These are phyloP conservation scores for Zygotorulaspora florentina DNA, from an alignment of 805 yeast species.

Conservation along the genomic window DNA sequence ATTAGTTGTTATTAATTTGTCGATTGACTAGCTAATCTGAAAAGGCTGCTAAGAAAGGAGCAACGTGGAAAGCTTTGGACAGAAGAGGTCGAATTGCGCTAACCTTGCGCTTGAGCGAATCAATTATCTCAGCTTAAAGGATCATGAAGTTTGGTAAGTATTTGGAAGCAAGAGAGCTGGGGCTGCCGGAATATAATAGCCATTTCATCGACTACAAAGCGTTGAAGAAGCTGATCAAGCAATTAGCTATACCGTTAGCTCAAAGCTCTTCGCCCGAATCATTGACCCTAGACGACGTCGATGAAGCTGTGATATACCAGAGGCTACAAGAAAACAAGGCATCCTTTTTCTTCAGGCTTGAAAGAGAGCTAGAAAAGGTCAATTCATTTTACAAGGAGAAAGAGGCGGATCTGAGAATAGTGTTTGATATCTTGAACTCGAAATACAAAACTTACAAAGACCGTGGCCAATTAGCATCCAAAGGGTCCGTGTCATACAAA, in stretches of 20 bases:
- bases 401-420: constrained; percentile 78
- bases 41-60: neutral
- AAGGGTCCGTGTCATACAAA: constrained; percentile 70
- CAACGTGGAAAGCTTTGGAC: neutral
- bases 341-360: constrained; percentile 78
- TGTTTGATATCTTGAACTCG: constrained; percentile 69
- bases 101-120: neutral
- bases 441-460: constrained; percentile 53
- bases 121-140: neutral
- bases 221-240: constrained; percentile 84
- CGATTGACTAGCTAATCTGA: neutral
- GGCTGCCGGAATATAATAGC: constrained; percentile 90
- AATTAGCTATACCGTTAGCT: constrained; percentile 51
- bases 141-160: constrained; percentile 89
- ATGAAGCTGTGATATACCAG: constrained; percentile 40
- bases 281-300: constrained; percentile 36
- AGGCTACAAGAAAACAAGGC: constrained; percentile 85
- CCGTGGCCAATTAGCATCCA: constrained; percentile 47
- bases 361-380: constrained; percentile 92
- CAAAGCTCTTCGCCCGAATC: constrained; percentile 20
- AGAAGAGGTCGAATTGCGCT: neutral
- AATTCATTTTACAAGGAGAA: constrained; percentile 88
- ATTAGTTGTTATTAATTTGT: too few relatives aligned
- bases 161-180: constrained; percentile 88
- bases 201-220: constrained; percentile 94